Base-by-base conservation (phyloP, 495 filamentous ascomycete genomes). In the Friedmanniomyces endolithicus region DNA sequence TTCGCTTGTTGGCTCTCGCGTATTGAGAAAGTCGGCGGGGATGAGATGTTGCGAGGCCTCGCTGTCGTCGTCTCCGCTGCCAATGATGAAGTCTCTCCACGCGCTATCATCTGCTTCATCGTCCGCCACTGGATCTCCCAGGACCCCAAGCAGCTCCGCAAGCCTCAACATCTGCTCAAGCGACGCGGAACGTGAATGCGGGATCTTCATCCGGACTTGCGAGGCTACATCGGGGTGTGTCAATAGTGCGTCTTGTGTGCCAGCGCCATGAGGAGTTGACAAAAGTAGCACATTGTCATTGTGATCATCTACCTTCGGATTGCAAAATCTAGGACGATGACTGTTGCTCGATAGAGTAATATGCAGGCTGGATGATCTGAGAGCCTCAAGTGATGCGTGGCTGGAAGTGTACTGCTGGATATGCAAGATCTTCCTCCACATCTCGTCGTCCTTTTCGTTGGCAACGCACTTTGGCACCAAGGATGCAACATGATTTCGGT, bases 71-170 rank as follows among this genome's bases (percentile, higher is more conserved):
- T 52, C 39, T 2, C 48, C 45, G 43, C 53, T 56, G 27, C 58
- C 58, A 35, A 60, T 43, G 16, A 60, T 49, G 34, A 60, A 60
- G 1, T 9, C 25, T 31, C 48, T 35, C 58, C 58, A 60, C 1
- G 56, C 14, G 11, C 45, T 53, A 14, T 60, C 44, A 14, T 57
- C 58, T 19, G 52, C 41, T 0, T 20, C 29, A 14, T 51, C 40
- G 11, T 43, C 31, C 25, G 24, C 41, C 16, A 34, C 47, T 16
- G 14, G 1, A 16, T 43, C 19, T 6, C 22, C 3, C 29, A 14
- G 22, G 24, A 47, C 7, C 22, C 22, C 27, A n/a, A 47, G 37
- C 17, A 33, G 49, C n/a, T 52, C 49, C 1, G 58, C 49, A 7
- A 60, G 27, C 16, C 24, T n/a, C 11, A 12, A 16, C 1, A 52